Base-by-base conservation (phyloP, 768 basidiomycete genomes). In the Naematelia aurantialba region DNA sequence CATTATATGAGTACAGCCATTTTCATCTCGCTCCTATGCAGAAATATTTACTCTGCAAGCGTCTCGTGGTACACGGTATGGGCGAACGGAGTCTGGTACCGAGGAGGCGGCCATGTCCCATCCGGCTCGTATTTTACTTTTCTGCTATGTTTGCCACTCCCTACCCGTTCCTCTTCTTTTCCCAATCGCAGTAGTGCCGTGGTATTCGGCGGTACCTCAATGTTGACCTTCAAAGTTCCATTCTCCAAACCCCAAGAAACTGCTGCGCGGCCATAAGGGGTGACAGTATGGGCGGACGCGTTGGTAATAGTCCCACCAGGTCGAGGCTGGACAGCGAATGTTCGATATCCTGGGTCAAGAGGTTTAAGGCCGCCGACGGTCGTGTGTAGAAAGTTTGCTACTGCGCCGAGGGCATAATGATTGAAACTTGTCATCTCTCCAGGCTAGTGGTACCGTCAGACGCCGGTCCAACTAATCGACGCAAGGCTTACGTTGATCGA, bases 391-490 rank as follows among this genome's bases (percentile, higher is more conserved):
- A 60, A 65, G 19, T 55, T 24, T 5, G 70, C 68, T 17, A 72
- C 70, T 5, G 68, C 49, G 3, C 72, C 72, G 1, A 74, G 56
- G 14, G 72, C 68, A 48, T 74, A 74, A 26, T 74, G 72, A 48
- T 74, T 74, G 61, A 74, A 74, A 1, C 61, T 63, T 11, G 72
- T 74, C 72, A 74, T 74, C 54, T 74, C 59, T 21, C 72, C 72
- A 2, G 70, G 68, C 34, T 39, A n/a, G 34, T 39, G 17, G 17
- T 39, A 39, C n/a, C 8, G 34, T 39, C 34, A 39, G 17, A 39
- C 34, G 8, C 34, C 8, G 34, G 17, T 8, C 34, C 17, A 17
- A 39, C 8, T 39, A 39, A 39, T 8, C 8, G 34, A 39, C 34
- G 17, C 17, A 39, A 39, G n/a, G 17, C 34, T 39, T 39, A 39